These are phyloP conservation scores for Endoconidiophora polonica DNA, from an alignment of 2,329 filamentous ascomycete species.

Conservation along the genomic window DNA sequence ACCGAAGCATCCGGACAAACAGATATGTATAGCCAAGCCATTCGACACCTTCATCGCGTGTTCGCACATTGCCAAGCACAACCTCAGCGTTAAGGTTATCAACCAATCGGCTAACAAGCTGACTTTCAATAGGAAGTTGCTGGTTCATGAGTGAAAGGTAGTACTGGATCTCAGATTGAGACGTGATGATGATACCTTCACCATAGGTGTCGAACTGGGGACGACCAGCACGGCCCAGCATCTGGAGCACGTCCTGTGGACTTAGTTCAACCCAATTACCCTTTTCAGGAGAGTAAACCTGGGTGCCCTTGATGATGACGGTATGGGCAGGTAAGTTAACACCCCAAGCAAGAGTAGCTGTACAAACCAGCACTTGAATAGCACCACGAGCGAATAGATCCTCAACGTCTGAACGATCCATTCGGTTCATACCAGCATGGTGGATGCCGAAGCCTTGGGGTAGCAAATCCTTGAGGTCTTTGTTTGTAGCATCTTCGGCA, in stretches of 20 bases:
- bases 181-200: conserved; percentile 97
- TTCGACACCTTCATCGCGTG: conserved; percentile 89
- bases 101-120: conserved; percentile 79
- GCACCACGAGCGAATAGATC: conserved; percentile 83
- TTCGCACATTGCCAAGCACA: conserved; percentile 83
- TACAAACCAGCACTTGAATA: conserved; percentile 91
- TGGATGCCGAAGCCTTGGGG: conserved; percentile 97
- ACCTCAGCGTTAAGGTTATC: conserved; percentile 96
- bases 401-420: conserved; percentile 89
- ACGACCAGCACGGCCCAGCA: conserved; percentile 91
- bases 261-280: conserved; percentile 97
- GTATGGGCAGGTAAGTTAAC: conserved; percentile 96
- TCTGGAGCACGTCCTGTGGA: conserved; percentile 93
- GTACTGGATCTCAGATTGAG: conserved; percentile 87
- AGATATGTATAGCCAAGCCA: conserved; percentile 98
- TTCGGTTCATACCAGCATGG: conserved; percentile 89
- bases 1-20: conserved; percentile 93
- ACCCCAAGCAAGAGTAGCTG: conserved; percentile 96
- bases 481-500: conserved; percentile 63
- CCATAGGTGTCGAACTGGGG: conserved; percentile 96
- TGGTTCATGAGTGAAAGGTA: conserved; percentile 94
- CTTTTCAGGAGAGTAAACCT: conserved; percentile 95
- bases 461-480: conserved; percentile 80
- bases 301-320: conserved; percentile 96
- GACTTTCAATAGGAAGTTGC: conserved; percentile 92